These are phyloP conservation scores for Blastobotrys malaysiensis DNA, from an alignment of 1,139 yeast genomes.

Conservation along the genomic window DNA sequence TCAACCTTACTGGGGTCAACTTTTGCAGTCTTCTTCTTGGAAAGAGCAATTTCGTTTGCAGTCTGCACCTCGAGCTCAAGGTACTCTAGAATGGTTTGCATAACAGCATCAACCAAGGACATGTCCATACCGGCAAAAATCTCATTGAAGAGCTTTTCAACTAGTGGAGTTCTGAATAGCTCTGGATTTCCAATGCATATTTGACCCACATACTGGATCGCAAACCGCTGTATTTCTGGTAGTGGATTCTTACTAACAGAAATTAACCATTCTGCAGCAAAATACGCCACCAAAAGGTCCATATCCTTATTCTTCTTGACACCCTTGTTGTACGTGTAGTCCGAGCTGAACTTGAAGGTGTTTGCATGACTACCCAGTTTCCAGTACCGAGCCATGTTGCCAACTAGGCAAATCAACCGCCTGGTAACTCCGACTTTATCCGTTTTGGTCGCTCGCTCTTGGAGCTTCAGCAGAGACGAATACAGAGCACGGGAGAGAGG, in stretches of 20 bases:
- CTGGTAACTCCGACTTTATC: conserved; percentile 4
- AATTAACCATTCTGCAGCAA: neutral
- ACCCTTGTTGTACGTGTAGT: neutral
- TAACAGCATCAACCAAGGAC: conserved; percentile 44
- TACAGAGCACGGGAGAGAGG: conserved; percentile 3
- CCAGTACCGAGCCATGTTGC: conserved; percentile 10
- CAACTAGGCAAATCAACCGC: conserved; percentile 8
- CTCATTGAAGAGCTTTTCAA: conserved; percentile 43
- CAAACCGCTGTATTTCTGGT: conserved; percentile 6
- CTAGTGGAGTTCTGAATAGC: conserved; percentile 6
- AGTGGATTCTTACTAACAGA: neutral
- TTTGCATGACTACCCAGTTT: conserved; percentile 5
- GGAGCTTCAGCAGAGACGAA: conserved; percentile 6
- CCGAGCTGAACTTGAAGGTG: conserved; percentile 1
- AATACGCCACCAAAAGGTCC: conserved; percentile 2
- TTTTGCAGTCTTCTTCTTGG: conserved; percentile 33
- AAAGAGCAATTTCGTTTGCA: conserved; percentile 35
- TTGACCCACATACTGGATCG: conserved; percentile 11
- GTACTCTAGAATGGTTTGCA: conserved; percentile 52
- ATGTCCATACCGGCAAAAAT: conserved; percentile 35
- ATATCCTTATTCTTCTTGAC: neutral
- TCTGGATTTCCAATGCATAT: conserved; percentile 13
- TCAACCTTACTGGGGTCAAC: conserved; percentile 44
- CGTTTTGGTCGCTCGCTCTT: neutral
- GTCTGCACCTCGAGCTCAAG: conserved; percentile 39